These are phyloP conservation scores for Saccharomycopsis sp. DNA, from an alignment of 805 yeast genomes.

Conservation along the genomic window DNA sequence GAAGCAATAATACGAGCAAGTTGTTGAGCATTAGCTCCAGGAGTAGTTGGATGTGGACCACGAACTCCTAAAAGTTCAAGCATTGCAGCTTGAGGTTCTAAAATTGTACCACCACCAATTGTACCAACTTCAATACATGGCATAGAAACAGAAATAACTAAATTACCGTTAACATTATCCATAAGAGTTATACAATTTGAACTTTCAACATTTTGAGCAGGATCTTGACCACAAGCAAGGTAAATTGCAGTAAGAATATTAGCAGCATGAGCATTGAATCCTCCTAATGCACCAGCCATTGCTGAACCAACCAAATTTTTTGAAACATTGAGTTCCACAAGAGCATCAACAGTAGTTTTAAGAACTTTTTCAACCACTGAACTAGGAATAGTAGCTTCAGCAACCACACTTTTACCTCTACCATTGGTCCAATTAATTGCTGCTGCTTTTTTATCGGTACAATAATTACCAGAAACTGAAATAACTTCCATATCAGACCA, in stretches of 20 bases:
- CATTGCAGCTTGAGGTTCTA: constrained; percentile 97
- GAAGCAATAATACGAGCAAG: constrained; percentile 89
- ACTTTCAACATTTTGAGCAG: constrained; percentile 98
- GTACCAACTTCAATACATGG: constrained; percentile 99
- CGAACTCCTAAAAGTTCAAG: constrained; percentile 86
- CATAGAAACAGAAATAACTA: constrained; percentile 95
- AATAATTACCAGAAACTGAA: constrained; percentile 93
- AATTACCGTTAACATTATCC: constrained; percentile 72
- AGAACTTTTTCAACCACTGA: constrained; percentile 71
- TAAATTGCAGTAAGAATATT: constrained; percentile 90
- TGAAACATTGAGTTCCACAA: constrained; percentile 79
- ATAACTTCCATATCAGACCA: constrained; percentile 90
- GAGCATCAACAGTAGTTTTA: constrained; percentile 85
- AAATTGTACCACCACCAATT: constrained; percentile 96
- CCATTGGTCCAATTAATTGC: constrained; percentile 99
- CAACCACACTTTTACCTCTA: constrained; percentile 95
- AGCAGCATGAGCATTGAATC: constrained; percentile 97
- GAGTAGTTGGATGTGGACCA: constrained; percentile 89
- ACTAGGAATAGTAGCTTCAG: constrained; percentile 85
- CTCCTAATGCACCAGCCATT: constrained; percentile 97
- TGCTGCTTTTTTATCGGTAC: constrained; percentile 96
- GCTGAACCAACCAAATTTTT: constrained; percentile 95
- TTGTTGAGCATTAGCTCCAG: constrained; percentile 92
- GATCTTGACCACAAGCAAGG: constrained; percentile 97
- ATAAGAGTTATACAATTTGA: constrained; percentile 95